Evolutionary conservation across 768 basidiomycete species (phyloP).

Genomic region (Lentinus brumalis): DNA sequence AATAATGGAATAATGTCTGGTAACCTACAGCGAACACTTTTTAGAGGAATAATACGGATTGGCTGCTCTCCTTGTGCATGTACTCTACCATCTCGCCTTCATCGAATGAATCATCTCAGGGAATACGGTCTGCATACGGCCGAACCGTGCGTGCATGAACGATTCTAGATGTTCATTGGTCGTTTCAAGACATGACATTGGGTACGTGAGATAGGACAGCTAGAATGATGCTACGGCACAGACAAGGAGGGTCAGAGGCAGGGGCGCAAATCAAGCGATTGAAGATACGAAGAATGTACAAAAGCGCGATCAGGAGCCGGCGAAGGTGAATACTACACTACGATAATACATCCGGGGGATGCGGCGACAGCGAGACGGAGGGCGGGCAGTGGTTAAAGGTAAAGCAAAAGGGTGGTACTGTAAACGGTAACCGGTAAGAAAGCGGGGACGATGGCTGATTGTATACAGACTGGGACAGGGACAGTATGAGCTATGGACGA

Average conservation of each 20-base stretch:
- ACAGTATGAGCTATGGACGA: background rate
- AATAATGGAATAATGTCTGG: too few species aligned
- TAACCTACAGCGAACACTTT: too few species aligned
- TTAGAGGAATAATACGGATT: too few species aligned
- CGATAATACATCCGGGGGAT: slow-evolving; percentile 17
- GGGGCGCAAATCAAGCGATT: slow-evolving; percentile 10
- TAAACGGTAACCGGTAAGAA: background rate
- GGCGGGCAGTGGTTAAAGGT: slow-evolving; percentile 10
- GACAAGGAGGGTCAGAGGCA: background rate
- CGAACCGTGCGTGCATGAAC: too few species aligned
- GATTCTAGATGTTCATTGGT: background rate
- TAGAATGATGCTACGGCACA: background rate
- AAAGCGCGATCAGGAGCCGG: background rate
- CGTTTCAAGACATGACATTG: slow-evolving; percentile 3
- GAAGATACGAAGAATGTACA: slow-evolving; percentile 13
- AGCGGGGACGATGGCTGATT: background rate
- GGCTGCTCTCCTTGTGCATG: too few species aligned
- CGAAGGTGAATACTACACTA: slow-evolving; percentile 26
- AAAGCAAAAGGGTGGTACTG: slow-evolving; percentile 10
- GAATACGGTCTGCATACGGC: too few species aligned
- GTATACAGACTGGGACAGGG: slow-evolving; percentile 14
- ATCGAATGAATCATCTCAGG: too few species aligned
- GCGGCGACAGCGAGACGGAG: slow-evolving; percentile 1
- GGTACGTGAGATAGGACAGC: slow-evolving; percentile 1
- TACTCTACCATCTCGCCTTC: too few species aligned